Base-by-base conservation (phyloP, 164 flowering plant species). In the Santalum album region DNA sequence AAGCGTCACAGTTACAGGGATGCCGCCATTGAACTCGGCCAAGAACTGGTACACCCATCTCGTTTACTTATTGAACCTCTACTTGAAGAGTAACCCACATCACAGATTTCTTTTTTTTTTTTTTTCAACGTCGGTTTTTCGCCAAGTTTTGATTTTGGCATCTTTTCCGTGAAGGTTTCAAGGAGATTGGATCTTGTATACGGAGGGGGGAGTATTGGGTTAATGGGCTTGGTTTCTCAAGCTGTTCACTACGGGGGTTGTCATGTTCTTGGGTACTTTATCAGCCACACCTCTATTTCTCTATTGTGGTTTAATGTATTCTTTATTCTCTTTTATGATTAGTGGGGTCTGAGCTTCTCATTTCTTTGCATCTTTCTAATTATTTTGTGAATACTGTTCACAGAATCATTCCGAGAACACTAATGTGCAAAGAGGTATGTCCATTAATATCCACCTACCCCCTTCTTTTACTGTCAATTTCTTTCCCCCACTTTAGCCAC, bases 151-250 rank as follows among this genome's bases (percentile, higher is more conserved):
- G n/a, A n/a, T n/a, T n/a, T n/a, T n/a, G n/a, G n/a, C 25, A 7
- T 50, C 22, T 3, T 18, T 7, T 38, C 38, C 7, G 49, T 51
- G 32, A 24, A 69, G 75, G 73, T 74, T 12, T 49, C 68, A 1
- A 66, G 73, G 60, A 61, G 40, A 23, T 22, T 71, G 53, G 62
- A 69, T 46, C 65, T 75, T 32, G 74, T 72, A 26, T 75, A 75
- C 69, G 78, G 74, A 1, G 78, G 76, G 20, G 78, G 75, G 24
- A 69, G 73, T 44, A 45, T 71, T 42, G 78, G 78, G 18, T 49
- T 75, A 10, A 75, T 75, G 78, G 78, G 78, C 6, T 57, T 74
- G 50, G 73, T 74, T 52, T 74, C 78, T 43, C 73, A 71, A 43
- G 71, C 66, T 0, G 78, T 75, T 53, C 69, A 71, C 49, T 10